Conservation (phyloP, 2,329 filamentous ascomycete species). For the Fusarium neocosmosporiellum region DNA sequence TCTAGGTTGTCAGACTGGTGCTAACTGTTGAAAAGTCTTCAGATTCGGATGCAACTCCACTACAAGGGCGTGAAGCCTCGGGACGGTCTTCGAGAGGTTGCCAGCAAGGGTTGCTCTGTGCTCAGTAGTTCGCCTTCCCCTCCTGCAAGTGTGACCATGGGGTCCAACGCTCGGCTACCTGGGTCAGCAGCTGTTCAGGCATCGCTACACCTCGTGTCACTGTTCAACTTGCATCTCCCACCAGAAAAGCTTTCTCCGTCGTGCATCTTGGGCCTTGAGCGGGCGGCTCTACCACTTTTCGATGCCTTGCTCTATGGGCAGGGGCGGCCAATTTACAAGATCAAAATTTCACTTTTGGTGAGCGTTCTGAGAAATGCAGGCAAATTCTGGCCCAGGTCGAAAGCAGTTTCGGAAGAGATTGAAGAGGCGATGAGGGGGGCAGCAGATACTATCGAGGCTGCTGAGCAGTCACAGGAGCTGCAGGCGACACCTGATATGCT, state of each 20-base stretch:
- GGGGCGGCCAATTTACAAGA: slow-evolving; percentile 2
- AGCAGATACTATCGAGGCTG: not conserved
- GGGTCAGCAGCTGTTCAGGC: slow-evolving; percentile 26
- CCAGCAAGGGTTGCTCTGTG: not conserved
- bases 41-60: slow-evolving; percentile 36
- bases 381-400: slow-evolving; percentile 36
- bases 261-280: slow-evolving; percentile 32
- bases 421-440: not conserved
- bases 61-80: not conserved
- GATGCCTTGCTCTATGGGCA: slow-evolving; percentile 12
- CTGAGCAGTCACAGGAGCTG: not conserved
- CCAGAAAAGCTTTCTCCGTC: slow-evolving; percentile 39
- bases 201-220: slow-evolving; percentile 27
- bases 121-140: not conserved
- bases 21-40: slow-evolving; percentile 23
- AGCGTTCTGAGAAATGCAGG: slow-evolving; percentile 28
- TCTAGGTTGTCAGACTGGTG: not conserved
- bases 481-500: not conserved
- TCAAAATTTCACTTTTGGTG: slow-evolving; percentile 23
- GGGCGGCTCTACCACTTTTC: slow-evolving; percentile 17
- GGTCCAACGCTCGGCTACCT: not conserved
- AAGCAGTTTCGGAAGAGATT: slow-evolving; percentile 12
- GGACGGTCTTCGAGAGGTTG: slow-evolving; percentile 9
- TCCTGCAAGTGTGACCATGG: not conserved
- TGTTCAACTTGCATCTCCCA: slow-evolving; percentile 27